A percentile compares a stretch with the other conserved stretches of the same genome.
Conservation (phyloP, 169 alveolate genomes). For the Plasmodium coatneyi region DNA sequence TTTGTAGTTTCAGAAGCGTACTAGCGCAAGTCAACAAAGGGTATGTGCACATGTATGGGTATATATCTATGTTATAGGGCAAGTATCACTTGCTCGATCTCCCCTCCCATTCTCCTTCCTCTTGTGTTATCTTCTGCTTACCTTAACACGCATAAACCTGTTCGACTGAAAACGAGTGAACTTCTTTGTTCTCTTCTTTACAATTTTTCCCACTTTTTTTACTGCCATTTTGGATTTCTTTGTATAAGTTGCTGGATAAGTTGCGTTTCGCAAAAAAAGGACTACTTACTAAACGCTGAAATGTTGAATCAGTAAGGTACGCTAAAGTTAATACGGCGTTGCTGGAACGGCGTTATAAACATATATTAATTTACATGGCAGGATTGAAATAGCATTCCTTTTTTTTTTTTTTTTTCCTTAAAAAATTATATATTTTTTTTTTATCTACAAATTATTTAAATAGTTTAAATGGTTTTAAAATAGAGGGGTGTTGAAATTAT, state of each 20-base stretch:
- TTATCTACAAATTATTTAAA: not conserved
- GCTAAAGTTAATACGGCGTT: not conserved
- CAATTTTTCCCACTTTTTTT: slow-evolving; percentile 86
- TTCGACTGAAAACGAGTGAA: slow-evolving; percentile 96
- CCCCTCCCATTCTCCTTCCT: not conserved
- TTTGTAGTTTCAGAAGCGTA: not conserved
- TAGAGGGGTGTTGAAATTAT: not conserved
- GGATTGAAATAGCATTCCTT: not conserved
- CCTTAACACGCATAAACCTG: slow-evolving; percentile 94
- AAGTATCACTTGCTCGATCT: not conserved
- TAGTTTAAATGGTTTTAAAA: not conserved
- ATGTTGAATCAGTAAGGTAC: not conserved
- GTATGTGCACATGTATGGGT: not conserved
- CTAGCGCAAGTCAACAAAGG: not conserved
- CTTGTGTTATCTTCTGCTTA: slow-evolving; percentile 62
- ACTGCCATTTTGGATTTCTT: slow-evolving; percentile 79
- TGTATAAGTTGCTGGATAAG: not conserved
- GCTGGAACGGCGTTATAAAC: not conserved
- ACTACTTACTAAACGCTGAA: not conserved
- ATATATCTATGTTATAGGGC: not conserved
- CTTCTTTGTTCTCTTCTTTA: slow-evolving; percentile 95
- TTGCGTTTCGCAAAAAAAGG: not conserved
- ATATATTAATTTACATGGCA: not conserved
- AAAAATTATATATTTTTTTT: not conserved
- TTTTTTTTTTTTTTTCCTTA: not conserved